Conservation (phyloP, 306 rosid species). For the Gillenia trifoliata region DNA sequence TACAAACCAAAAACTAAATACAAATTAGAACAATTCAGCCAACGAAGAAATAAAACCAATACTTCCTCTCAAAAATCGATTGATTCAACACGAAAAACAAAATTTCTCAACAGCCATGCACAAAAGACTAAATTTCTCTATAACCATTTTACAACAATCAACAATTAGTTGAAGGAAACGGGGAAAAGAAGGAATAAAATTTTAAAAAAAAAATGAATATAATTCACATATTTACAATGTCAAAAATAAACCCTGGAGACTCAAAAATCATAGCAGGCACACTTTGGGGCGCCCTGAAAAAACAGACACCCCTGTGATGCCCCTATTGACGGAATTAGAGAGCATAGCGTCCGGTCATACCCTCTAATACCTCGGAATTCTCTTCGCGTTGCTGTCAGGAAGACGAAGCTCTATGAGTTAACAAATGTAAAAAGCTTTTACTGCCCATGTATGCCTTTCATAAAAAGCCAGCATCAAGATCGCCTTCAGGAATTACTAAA, state of each 20-base stretch:
- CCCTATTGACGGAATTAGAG: slow-evolving; percentile 22
- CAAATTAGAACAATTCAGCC: not conserved
- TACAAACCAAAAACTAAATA: not conserved
- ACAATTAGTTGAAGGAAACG: slow-evolving; percentile 14
- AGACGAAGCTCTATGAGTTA: slow-evolving; percentile 34
- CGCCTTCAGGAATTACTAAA: slow-evolving; percentile 51
- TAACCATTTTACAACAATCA: slow-evolving; percentile 48
- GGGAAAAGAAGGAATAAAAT: not conserved
- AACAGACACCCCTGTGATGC: slow-evolving; percentile 50
- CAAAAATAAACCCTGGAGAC: slow-evolving; percentile 2
- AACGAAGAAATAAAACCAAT: not conserved
- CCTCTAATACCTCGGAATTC: not conserved
- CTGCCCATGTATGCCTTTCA: slow-evolving; percentile 33
- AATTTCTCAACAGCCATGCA: slow-evolving; percentile 23
- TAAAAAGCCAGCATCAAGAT: slow-evolving; percentile 39
- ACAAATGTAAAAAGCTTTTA: slow-evolving; percentile 27
- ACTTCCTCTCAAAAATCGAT: not conserved
- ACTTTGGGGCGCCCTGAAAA: slow-evolving; percentile 51
- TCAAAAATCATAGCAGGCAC: slow-evolving; percentile 14
- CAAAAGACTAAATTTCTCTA: slow-evolving; percentile 31
- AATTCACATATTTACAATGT: slow-evolving; percentile 46
- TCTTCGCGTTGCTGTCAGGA: slow-evolving; percentile 5
- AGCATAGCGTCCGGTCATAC: slow-evolving; percentile 5
- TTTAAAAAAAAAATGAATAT: not conserved
- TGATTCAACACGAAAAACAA: not conserved